Base-by-base conservation (phyloP, 2,329 filamentous ascomycete species). In the Arthrobotrys musiformis region DNA sequence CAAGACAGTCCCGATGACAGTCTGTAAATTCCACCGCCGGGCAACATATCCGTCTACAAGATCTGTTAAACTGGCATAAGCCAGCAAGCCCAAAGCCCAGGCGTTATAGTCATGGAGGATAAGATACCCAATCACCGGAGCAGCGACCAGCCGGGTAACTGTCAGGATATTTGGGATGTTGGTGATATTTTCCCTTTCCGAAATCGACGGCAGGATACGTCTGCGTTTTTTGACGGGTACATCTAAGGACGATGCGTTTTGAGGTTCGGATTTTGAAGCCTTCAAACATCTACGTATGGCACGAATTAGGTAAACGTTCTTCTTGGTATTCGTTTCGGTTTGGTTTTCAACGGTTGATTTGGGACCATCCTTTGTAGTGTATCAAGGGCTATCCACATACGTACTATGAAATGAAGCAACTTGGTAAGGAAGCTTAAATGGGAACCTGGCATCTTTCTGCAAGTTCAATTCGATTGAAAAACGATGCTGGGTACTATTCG, bases 101-200 rank as follows among this genome's bases (percentile, higher is more conserved):
- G 88, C 87, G 82, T 96, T 91, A 48, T 93, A 88, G 82, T 95
- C 91, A 80, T 96, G 89, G 1, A 98, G 87, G 72, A 99, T 90
- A 22, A 95, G 89, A 83, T 97, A 98, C 69, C 94, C 95, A 54
- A 97, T 89, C 30, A 92, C 86, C 0, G 95, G 95, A 0, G 95
- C 92, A 0, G 92, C 91, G 61, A 92, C 83, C 42, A 99, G 89
- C 1, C 95, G 92, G 1, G 93, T 92, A 80, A 94, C 90, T 0
- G 95, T 99, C 64, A 99, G 88, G 78, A 97, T 87, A 83, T 99
- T 99, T 44, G 95, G 95, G n/a, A 99, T 82, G 37, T 93, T 99
- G 85, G 97, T 97, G 82, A 99, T 97, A 82, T 99, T 93, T 84
- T 99, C 95, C 82, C 91, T 92, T 26, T 77, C 73, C 4, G 73